phyloP scores from a whole-genome alignment of 345 rosid species.

The Brassica juncea region DNA sequence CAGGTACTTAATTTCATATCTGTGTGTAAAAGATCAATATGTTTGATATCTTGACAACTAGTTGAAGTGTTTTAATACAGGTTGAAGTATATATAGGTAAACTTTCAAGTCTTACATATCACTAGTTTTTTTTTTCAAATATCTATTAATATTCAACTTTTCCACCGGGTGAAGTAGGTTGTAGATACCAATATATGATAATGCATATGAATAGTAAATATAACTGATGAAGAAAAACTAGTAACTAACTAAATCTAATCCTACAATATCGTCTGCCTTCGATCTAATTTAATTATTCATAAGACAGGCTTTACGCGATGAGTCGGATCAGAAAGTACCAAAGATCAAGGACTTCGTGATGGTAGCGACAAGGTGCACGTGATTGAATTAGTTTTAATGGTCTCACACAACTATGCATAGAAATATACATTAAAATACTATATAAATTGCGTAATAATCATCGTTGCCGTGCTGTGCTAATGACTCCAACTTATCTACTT shows the following conservation, averaged over 20 bases:
- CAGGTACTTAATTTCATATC: conserved; percentile 45
- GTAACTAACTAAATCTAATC: no score
- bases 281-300: background rate
- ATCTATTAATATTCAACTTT: no score
- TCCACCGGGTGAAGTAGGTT: background rate
- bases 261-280: background rate
- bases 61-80: background rate
- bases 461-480: background rate
- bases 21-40: background rate
- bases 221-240: no score
- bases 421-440: background rate
- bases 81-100: background rate
- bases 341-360: conserved; percentile 68
- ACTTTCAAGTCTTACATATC: background rate
- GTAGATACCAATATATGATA: no score
- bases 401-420: background rate
- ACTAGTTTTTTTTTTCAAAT: background rate
- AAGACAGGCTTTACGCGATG: conserved; percentile 58
- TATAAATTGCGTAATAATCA: background rate
- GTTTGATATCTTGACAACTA: background rate
- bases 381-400: conserved; percentile 9
- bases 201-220: no score
- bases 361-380: conserved; percentile 83
- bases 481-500: background rate
- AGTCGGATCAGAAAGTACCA: conserved; percentile 50